phyloP scores from a whole-genome alignment of 2,329 filamentous ascomycete genomes.

The Fusarium longipes region DNA sequence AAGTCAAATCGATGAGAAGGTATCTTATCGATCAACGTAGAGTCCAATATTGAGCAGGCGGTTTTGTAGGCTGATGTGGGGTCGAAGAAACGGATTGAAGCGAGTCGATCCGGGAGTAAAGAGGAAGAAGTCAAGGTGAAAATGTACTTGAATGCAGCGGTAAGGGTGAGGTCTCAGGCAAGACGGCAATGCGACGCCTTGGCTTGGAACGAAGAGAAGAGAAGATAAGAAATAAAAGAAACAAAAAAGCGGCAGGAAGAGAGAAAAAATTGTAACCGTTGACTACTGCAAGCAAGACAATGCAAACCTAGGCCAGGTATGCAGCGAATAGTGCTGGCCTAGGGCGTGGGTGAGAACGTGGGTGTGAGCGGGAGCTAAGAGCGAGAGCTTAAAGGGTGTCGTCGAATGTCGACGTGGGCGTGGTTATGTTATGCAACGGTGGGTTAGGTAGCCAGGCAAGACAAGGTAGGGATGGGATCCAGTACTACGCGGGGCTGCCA shows the following conservation, averaged over 20 bases:
- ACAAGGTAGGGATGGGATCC: slow-evolving; percentile 20
- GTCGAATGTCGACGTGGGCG: slow-evolving; percentile 24
- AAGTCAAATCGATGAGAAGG: slow-evolving; percentile 13
- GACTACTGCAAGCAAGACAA: slow-evolving; percentile 39
- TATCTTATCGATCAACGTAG: slow-evolving; percentile 46
- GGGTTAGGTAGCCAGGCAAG: slow-evolving; percentile 21
- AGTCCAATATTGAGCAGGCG: not conserved
- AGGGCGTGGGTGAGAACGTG: slow-evolving; percentile 19
- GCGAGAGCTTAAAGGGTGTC: slow-evolving; percentile 14
- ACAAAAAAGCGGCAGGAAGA: slow-evolving; percentile 42
- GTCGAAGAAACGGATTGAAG: slow-evolving; percentile 35
- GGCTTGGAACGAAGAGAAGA: slow-evolving; percentile 16
- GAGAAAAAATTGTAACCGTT: slow-evolving; percentile 38
- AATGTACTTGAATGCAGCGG: slow-evolving; percentile 19
- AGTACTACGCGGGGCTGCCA: slow-evolving; percentile 49
- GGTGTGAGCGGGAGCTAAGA: slow-evolving; percentile 24
- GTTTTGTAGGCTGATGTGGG: slow-evolving; percentile 46
- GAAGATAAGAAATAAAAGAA: slow-evolving; percentile 36
- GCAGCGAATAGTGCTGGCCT: slow-evolving; percentile 38
- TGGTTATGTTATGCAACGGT: slow-evolving; percentile 33
- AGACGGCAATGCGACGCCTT: slow-evolving; percentile 16
- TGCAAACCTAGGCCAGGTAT: slow-evolving; percentile 16
- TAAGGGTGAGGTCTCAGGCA: slow-evolving; percentile 30
- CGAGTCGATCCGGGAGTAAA: slow-evolving; percentile 32
- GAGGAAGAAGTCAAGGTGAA: slow-evolving; percentile 8